These are phyloP conservation scores for Rhodotorula paludigena DNA, from an alignment of 768 basidiomycete species.

Conservation along the genomic window DNA sequence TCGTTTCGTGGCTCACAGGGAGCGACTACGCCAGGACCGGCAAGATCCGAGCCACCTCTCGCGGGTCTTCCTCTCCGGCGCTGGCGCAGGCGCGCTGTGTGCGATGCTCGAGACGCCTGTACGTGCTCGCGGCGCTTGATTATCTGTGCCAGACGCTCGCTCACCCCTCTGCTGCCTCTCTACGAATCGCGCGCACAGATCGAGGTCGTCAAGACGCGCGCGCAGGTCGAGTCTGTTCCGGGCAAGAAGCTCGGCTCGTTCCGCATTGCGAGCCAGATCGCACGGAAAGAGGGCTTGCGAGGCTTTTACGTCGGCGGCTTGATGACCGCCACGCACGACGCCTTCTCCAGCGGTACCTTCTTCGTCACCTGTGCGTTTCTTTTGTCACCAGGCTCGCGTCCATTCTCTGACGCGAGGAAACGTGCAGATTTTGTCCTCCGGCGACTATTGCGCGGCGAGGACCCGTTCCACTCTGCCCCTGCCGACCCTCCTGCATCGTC, in stretches of 20 bases:
- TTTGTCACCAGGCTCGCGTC: accelerated
- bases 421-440: conserved; percentile 31
- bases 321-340: conserved; percentile 36
- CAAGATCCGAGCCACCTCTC: conserved; percentile 28
- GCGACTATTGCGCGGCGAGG: conserved; percentile 30
- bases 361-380: conserved; percentile 29
- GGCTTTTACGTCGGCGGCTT: conserved; percentile 40
- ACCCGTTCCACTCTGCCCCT: conserved; percentile 16
- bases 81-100: conserved; percentile 28
- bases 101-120: conserved; percentile 37
- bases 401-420: accelerated
- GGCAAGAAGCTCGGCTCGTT: conserved; percentile 35
- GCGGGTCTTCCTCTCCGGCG: conserved; percentile 26
- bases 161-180: neutral
- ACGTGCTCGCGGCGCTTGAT: neutral
- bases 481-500: neutral
- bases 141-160: no score
- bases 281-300: conserved; percentile 26
- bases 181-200: conserved; percentile 9
- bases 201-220: conserved; percentile 40
- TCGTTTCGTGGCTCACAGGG: conserved; percentile 11
- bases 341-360: conserved; percentile 29
- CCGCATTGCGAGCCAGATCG: conserved; percentile 33
- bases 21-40: conserved; percentile 31
- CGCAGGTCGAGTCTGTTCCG: conserved; percentile 29